Percentiles rank a stretch among this genome's conserved stretches.
Evolutionary conservation across 768 basidiomycete genomes (phyloP).

Genomic region (Russula earlei): DNA sequence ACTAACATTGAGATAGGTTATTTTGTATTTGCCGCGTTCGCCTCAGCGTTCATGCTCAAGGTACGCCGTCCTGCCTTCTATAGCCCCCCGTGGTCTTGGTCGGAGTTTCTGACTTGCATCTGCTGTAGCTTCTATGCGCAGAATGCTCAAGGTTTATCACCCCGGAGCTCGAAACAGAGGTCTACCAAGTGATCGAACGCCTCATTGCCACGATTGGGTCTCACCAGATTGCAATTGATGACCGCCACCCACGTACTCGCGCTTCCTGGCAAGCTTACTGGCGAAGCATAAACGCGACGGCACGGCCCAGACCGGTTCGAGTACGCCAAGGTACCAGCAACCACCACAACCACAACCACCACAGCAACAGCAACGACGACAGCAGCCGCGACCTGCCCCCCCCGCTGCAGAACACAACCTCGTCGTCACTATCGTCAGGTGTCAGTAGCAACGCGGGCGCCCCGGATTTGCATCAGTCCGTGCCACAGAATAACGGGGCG

Average conservation of each 20-base stretch:
- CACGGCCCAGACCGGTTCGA: background rate
- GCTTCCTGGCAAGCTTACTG: slow-evolving; percentile 65
- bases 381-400: too few relatives aligned
- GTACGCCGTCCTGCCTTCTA: too few relatives aligned
- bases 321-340: slow-evolving; percentile 2
- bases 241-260: slow-evolving; percentile 73
- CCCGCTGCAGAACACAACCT: background rate
- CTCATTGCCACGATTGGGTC: slow-evolving; percentile 60
- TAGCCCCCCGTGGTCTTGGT: too few relatives aligned
- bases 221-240: slow-evolving; percentile 67
- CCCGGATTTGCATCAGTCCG: background rate
- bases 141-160: too few relatives aligned
- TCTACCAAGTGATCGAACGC: too few relatives aligned
- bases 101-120: too few relatives aligned
- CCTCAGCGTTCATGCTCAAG: too few relatives aligned
- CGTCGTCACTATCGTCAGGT: background rate
- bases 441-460: background rate
- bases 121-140: too few relatives aligned
- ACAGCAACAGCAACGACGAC: background rate
- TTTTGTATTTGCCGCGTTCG: too few relatives aligned
- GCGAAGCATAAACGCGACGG: slow-evolving; percentile 34
- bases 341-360: background rate
- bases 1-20: too few relatives aligned
- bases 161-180: too few relatives aligned
- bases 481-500: background rate